phyloP scores from a whole-genome alignment of 2,329 filamentous ascomycete species.

The Ophiostoma pallidulum region DNA sequence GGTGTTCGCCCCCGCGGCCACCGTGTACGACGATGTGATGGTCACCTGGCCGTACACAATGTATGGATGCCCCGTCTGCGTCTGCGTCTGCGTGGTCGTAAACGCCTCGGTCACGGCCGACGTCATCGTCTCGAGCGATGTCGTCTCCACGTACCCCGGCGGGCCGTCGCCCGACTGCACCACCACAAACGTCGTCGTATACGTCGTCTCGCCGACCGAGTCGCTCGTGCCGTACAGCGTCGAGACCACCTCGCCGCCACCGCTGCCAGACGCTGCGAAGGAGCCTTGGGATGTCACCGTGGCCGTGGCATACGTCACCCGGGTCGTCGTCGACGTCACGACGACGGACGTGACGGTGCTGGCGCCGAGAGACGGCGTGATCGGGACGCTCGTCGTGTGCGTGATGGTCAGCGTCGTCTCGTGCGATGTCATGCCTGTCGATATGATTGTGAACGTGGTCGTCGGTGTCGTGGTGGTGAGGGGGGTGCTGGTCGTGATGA shows the following conservation, averaged over 20 bases:
- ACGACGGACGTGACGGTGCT: conserved; percentile 1
- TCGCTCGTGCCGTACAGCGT: background rate
- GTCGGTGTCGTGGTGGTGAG: background rate
- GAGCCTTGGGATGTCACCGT: background rate
- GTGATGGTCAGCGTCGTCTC: conserved; percentile 1
- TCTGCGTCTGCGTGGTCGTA: conserved; percentile 3
- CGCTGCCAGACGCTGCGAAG: background rate
- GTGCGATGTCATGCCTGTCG: conserved; percentile 2
- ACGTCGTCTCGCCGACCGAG: background rate
- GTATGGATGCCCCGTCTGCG: conserved; percentile 8
- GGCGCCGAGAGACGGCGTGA: background rate
- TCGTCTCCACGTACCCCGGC: background rate
- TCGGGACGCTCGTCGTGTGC: background rate
- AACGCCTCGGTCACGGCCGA: conserved; percentile 3
- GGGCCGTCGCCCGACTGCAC: background rate
- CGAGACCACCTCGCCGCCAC: background rate
- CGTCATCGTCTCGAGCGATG: conserved; percentile 1
- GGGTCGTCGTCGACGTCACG: background rate
- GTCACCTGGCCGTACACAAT: conserved; percentile 16
- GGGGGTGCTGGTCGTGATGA: conserved; percentile 4
- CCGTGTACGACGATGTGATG: conserved; percentile 18
- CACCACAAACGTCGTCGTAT: background rate
- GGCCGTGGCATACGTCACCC: background rate
- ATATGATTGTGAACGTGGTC: background rate
- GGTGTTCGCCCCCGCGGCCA: background rate